These are phyloP conservation scores for Phellopilus nigrolimitatus DNA, from an alignment of 1,284 basidiomycete species.

Conservation along the genomic window DNA sequence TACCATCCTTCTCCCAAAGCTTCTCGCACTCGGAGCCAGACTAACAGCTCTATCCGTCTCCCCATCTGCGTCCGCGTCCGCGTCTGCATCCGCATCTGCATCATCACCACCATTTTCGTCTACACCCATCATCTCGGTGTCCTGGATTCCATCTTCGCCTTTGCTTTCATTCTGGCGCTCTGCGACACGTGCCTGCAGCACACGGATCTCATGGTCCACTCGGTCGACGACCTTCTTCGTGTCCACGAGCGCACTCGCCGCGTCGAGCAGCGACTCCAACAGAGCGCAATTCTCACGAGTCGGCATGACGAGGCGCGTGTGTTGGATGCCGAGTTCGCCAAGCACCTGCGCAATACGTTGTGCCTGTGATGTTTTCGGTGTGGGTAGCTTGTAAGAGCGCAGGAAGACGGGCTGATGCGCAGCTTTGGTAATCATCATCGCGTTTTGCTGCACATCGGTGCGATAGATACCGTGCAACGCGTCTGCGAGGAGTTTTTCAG, in stretches of 20 bases:
- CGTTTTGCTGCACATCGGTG: slow-evolving; percentile 49
- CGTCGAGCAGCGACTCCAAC: slow-evolving; percentile 69
- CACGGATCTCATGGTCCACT: slow-evolving; percentile 77
- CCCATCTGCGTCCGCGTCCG: slow-evolving; percentile 53
- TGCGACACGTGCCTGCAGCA: slow-evolving; percentile 64
- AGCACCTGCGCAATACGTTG: slow-evolving; percentile 72
- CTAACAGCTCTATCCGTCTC: slow-evolving; percentile 48
- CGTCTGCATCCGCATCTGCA: slow-evolving; percentile 29
- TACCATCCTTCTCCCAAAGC: slow-evolving; percentile 54
- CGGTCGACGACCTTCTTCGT: slow-evolving; percentile 85
- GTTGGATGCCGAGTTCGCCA: slow-evolving; percentile 69
- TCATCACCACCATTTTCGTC: slow-evolving; percentile 32
- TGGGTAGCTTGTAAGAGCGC: slow-evolving; percentile 78
- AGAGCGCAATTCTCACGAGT: slow-evolving; percentile 73
- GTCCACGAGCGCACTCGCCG: slow-evolving; percentile 72
- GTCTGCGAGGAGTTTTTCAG: slow-evolving; percentile 39
- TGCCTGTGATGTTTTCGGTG: slow-evolving; percentile 68
- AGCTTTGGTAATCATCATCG: slow-evolving; percentile 58
- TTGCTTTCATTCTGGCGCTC: slow-evolving; percentile 40
- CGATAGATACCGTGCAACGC: slow-evolving; percentile 72
- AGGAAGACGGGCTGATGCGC: slow-evolving; percentile 75
- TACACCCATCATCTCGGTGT: no score
- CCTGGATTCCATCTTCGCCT: slow-evolving; percentile 26
- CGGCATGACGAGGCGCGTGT: slow-evolving; percentile 83
- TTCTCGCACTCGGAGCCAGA: slow-evolving; percentile 18